phyloP scores from a whole-genome alignment of 352 stramenopile genomes.

The Phytophthora quininea region DNA sequence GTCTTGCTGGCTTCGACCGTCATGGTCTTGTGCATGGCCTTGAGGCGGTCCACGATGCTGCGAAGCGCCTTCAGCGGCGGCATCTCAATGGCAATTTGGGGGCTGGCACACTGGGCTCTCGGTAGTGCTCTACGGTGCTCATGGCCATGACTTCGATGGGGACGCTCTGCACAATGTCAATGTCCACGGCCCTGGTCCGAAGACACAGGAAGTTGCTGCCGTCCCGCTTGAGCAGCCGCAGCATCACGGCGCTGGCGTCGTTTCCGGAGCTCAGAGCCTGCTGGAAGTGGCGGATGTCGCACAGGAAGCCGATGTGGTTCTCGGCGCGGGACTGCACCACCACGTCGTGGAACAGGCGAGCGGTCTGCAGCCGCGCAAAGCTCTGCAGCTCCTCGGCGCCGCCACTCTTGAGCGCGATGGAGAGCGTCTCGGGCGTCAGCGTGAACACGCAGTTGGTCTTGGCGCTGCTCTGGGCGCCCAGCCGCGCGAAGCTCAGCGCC shows the following conservation, averaged over 20 bases:
- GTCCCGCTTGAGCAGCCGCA: slow-evolving; percentile 84
- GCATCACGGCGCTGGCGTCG: slow-evolving; percentile 79
- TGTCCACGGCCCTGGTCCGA: slow-evolving; percentile 74
- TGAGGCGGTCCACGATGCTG: slow-evolving; percentile 76
- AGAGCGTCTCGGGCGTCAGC: slow-evolving; percentile 66
- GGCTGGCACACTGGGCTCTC: slow-evolving; percentile 75
- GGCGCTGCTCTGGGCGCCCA: slow-evolving; percentile 55
- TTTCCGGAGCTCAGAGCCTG: slow-evolving; percentile 78
- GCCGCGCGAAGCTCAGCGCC: slow-evolving; percentile 70
- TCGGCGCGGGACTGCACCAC: slow-evolving; percentile 74
- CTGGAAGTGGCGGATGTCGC: slow-evolving; percentile 76
- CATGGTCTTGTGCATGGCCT: slow-evolving; percentile 76
- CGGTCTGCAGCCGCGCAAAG: slow-evolving; percentile 70
- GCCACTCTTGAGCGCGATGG: slow-evolving; percentile 71
- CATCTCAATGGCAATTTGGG: slow-evolving; percentile 87
- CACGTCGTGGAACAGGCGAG: slow-evolving; percentile 74
- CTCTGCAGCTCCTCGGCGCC: slow-evolving; percentile 79
- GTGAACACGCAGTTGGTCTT: slow-evolving; percentile 79
- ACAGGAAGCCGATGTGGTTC: slow-evolving; percentile 84
- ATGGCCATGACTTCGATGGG: slow-evolving; percentile 83
- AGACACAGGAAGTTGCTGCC: slow-evolving; percentile 77
- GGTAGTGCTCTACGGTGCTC: slow-evolving; percentile 73
- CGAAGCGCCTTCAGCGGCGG: slow-evolving; percentile 66
- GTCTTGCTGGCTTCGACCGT: slow-evolving; percentile 75
- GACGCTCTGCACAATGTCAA: slow-evolving; percentile 88